These are phyloP conservation scores for Pyricularia sp. DNA, from an alignment of 2,329 filamentous ascomycete genomes.

Conservation along the genomic window DNA sequence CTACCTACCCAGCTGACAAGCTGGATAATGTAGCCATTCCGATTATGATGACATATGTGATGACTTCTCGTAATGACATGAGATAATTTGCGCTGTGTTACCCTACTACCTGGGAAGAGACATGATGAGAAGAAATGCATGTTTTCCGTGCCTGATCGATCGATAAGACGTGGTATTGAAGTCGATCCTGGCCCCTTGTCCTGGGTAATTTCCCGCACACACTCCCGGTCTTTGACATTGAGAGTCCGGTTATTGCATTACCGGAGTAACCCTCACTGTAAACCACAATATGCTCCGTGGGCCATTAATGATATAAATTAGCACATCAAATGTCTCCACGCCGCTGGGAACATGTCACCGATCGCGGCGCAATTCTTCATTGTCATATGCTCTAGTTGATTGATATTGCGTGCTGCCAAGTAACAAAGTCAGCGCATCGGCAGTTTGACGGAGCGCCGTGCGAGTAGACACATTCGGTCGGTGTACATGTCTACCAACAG, in stretches of 20 bases:
- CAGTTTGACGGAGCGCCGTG: not conserved
- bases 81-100: not conserved
- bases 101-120: not conserved
- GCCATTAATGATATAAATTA: not conserved
- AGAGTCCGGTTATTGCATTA: not conserved
- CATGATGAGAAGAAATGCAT: not conserved
- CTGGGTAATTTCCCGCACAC: not conserved
- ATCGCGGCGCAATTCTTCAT: not conserved
- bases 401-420: not conserved
- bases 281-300: not conserved
- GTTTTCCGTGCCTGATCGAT: not conserved
- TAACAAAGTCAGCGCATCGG: not conserved
- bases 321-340: not conserved
- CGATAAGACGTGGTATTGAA: not conserved
- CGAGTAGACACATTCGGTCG: not conserved
- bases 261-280: not conserved
- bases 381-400: not conserved
- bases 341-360: not conserved
- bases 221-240: not conserved
- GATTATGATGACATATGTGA: not conserved
- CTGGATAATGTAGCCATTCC: not conserved
- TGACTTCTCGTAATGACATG: not conserved
- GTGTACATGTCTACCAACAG: not conserved
- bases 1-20: too few relatives aligned
- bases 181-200: not conserved